Evolutionary conservation across 169 alveolate species (phyloP).

Genomic region (Eimeria tenella): DNA sequence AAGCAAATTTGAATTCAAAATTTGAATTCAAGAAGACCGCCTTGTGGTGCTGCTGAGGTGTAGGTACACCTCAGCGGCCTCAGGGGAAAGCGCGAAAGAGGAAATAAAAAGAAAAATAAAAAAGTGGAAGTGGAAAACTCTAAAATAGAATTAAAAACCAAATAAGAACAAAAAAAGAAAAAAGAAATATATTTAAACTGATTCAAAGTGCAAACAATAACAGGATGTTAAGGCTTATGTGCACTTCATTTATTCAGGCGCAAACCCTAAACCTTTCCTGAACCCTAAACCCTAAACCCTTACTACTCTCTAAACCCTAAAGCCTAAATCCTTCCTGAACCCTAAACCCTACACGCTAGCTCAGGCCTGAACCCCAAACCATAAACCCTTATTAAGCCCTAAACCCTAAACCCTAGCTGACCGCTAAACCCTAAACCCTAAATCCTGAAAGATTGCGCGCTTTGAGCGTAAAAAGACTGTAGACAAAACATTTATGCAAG

Average conservation of each 20-base stretch:
- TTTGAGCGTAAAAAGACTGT: no score
- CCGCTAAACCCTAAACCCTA: constrained; percentile 4
- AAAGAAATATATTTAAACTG: background rate
- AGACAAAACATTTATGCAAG: no score
- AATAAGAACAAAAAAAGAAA: background rate
- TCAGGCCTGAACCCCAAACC: no score
- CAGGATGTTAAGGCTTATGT: no score
- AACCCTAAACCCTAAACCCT: background rate
- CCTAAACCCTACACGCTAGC: constrained; percentile 12
- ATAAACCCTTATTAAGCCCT: background rate
- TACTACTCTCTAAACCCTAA: background rate
- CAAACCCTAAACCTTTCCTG: background rate
- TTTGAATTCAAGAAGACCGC: no score
- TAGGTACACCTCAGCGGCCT: no score
- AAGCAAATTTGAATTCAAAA: no score
- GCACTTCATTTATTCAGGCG: background rate
- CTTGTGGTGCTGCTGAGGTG: no score
- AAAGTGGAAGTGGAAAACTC: background rate
- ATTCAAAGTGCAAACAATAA: background rate
- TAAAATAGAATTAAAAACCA: background rate
- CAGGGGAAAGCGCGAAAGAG: no score
- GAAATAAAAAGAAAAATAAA: no score
- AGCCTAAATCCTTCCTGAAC: background rate
- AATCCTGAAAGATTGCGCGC: background rate
- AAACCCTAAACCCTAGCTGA: background rate